Evolutionary conservation across 495 filamentous ascomycete genomes (phyloP), one percentile per base, ranked within the genome.

Genomic region (Corynascus novoguineensis): DNA sequence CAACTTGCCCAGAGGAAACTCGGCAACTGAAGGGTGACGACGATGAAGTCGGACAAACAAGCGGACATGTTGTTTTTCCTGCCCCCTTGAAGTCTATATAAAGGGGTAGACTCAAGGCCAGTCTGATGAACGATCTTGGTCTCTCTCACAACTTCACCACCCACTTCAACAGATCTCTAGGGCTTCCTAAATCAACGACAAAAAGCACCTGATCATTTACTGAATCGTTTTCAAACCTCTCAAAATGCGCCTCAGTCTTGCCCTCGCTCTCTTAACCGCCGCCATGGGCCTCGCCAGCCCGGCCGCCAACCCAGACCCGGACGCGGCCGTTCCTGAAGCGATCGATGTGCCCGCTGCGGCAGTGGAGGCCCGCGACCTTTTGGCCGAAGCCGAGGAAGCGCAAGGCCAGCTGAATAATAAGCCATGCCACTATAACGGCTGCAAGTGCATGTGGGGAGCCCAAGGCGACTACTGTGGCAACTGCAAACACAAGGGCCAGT

Each of bases 391-490:
- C 32, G 34, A 7, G 11, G 12, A 11, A n/a, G n/a, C n/a, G n/a
- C n/a, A n/a, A 1, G n/a, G 1, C 19, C 31, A 22, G 11, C 49
- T 51, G 19, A 8, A 10, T 11, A 59, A 63, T n/a, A 25, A 53
- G 0, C 53, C 58, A 40, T 54, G 59, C 31, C 31, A 32, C 58
- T 32, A 21, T 42, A 58, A 55, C n/a, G 58, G 50, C 28, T 58
- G 55, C 54, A 46, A 57, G 38, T 60, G 58, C 53, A n/a, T 48
- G 44, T 49, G 19, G 37, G 34, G 52, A 5, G 40, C 40, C 10
- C 60, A 62, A 42, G 47, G 51, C 55, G 38, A 49, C 21, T 53
- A 53, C 46, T 62, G 60, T 47, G 55, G 55, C 27, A 44, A 34
- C 31, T 62, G 60, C 28, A 29, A 22, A 5, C 51, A 45, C 55